Evolutionary conservation across 1,284 basidiomycete genomes (phyloP).

Genomic region (Rhodotorula sp.): DNA sequence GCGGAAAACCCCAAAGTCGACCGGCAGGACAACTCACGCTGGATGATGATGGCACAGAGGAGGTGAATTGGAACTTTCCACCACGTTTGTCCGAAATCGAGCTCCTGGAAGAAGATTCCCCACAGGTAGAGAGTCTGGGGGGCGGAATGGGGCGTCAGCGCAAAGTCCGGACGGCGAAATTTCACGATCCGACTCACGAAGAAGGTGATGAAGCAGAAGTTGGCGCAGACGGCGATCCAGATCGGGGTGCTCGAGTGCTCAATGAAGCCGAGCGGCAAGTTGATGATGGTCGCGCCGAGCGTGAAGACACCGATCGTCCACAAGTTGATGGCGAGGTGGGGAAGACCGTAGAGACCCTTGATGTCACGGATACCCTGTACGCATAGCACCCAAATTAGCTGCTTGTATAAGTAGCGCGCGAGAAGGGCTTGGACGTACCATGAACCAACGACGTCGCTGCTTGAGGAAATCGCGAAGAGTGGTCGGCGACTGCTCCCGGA

Average conservation of each 20-base stretch:
- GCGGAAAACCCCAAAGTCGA: not conserved
- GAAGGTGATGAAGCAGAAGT: slow-evolving; percentile 52
- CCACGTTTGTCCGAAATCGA: slow-evolving; percentile 48
- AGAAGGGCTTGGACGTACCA: slow-evolving; percentile 36
- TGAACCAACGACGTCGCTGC: slow-evolving; percentile 53
- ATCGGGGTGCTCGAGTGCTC: slow-evolving; percentile 47
- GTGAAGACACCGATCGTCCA: slow-evolving; percentile 53
- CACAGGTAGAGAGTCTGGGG: slow-evolving; percentile 47
- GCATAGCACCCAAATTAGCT: not conserved
- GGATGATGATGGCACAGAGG: slow-evolving; percentile 47
- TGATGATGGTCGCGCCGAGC: slow-evolving; percentile 51
- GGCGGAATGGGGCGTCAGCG: slow-evolving; percentile 15
- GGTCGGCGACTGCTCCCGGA: slow-evolving; percentile 51
- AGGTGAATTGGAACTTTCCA: slow-evolving; percentile 47
- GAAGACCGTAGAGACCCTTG: slow-evolving; percentile 49
- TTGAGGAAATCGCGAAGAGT: slow-evolving; percentile 52
- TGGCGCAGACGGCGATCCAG: slow-evolving; percentile 50
- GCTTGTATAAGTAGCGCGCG: not conserved
- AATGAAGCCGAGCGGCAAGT: slow-evolving; percentile 49
- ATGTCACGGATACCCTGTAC: slow-evolving; percentile 42
- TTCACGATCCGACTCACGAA: slow-evolving; percentile 45
- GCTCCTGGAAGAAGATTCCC: slow-evolving; percentile 44
- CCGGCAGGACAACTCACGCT: slow-evolving; percentile 19
- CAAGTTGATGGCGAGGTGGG: slow-evolving; percentile 51
- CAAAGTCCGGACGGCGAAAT: slow-evolving; percentile 35